These are phyloP conservation scores for Lepidium sativum DNA, from an alignment of 345 rosid genomes.

Conservation along the genomic window DNA sequence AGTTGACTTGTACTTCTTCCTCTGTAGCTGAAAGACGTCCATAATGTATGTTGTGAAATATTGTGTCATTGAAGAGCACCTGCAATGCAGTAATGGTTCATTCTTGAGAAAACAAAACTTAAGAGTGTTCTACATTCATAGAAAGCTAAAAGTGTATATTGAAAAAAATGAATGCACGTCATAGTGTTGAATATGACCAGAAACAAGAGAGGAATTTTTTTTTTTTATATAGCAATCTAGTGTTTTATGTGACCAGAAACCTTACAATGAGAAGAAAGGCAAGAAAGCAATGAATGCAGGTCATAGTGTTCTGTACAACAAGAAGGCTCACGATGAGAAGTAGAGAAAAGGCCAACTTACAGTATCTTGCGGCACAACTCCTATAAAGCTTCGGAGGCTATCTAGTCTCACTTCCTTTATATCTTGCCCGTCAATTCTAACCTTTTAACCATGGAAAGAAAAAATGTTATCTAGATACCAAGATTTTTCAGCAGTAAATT, in stretches of 20 bases:
- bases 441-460: slow-evolving; percentile 30
- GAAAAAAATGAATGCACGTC: too few relatives aligned
- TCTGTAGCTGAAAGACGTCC: slow-evolving; percentile 87
- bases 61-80: slow-evolving; percentile 97
- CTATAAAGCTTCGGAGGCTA: slow-evolving; percentile 67
- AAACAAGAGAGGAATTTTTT: not conserved
- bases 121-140: not conserved
- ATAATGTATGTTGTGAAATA: slow-evolving; percentile 91
- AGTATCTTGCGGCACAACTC: slow-evolving; percentile 98
- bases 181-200: not conserved
- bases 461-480: not conserved
- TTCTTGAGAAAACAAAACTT: slow-evolving; percentile 10
- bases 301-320: not conserved
- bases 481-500: not conserved
- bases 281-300: not conserved
- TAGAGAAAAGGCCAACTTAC: slow-evolving; percentile 38
- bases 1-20: slow-evolving; percentile 54
- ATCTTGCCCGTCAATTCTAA: slow-evolving; percentile 82
- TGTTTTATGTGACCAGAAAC: not conserved
- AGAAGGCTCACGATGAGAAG: not conserved
- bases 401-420: slow-evolving; percentile 61
- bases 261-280: not conserved
- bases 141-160: not conserved
- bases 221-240: too few relatives aligned
- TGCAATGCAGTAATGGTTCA: slow-evolving; percentile 28